Evolutionary conservation across 805 yeast genomes (phyloP).

Genomic region (Wickerhamomyces ciferrii): DNA sequence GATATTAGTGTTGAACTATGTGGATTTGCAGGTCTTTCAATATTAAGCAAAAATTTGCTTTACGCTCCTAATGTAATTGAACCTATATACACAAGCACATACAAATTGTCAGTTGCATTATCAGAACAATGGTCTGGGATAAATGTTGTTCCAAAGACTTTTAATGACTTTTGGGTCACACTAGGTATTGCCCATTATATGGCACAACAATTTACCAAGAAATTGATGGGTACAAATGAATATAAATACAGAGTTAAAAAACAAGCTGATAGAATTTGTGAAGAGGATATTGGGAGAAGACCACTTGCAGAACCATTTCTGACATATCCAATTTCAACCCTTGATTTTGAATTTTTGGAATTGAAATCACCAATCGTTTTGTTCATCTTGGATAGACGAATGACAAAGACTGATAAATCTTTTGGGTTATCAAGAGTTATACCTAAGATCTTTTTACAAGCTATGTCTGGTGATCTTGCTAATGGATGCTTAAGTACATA

Average conservation of each 20-base stretch:
- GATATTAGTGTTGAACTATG: conserved; percentile 43
- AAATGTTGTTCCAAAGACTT: conserved; percentile 74
- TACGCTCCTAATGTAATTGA: conserved; percentile 76
- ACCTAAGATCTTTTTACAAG: conserved; percentile 87
- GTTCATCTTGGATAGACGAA: conserved; percentile 79
- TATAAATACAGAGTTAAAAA: conserved; percentile 65
- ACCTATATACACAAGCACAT: conserved; percentile 68
- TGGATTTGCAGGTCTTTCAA: conserved; percentile 72
- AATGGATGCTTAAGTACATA: conserved; percentile 72
- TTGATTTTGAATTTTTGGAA: conserved; percentile 62
- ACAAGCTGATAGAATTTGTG: conserved; percentile 61
- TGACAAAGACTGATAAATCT: conserved; percentile 94
- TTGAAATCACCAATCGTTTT: conserved; percentile 84
- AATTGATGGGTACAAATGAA: conserved; percentile 80
- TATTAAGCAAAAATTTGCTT: conserved; percentile 54
- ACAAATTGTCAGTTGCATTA: conserved; percentile 58
- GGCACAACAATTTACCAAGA: conserved; percentile 65
- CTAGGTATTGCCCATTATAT: conserved; percentile 81
- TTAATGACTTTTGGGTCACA: conserved; percentile 86
- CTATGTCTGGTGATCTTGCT: conserved; percentile 89
- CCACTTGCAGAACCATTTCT: conserved; percentile 75
- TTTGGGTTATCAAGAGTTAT: conserved; percentile 88
- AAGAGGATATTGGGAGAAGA: conserved; percentile 69
- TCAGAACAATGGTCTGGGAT: conserved; percentile 94
- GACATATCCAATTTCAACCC: conserved; percentile 55